These are phyloP conservation scores for Azolla pinnata DNA, from an alignment of 75 land plant genomes.

Conservation along the genomic window DNA sequence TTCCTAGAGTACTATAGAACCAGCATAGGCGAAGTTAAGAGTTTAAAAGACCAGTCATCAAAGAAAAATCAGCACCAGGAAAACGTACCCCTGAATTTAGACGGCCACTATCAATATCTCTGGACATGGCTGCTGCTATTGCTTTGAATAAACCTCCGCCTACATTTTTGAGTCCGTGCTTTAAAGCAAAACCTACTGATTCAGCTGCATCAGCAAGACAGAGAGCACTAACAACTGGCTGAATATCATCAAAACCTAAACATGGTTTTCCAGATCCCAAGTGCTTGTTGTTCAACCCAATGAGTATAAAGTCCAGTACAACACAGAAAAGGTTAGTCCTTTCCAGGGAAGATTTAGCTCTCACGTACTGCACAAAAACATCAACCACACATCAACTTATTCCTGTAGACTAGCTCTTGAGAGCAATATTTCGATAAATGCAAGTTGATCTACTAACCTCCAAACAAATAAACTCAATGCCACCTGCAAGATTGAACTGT, in stretches of 20 bases:
- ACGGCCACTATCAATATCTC: constrained; percentile 62
- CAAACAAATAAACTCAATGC: constrained; percentile 69
- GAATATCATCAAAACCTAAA: constrained; percentile 63
- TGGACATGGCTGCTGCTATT: constrained; percentile 46
- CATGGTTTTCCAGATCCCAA: constrained; percentile 31
- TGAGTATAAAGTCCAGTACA: constrained; percentile 67
- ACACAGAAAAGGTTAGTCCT: constrained; percentile 66
- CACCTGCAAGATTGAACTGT: constrained; percentile 74
- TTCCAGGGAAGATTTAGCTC: constrained; percentile 60
- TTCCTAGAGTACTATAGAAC: too few relatives aligned
- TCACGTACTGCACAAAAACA: constrained; percentile 64
- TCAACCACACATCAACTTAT: neutral
- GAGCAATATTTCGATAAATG: too few relatives aligned
- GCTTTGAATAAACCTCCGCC: constrained; percentile 61
- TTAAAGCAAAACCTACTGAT: constrained; percentile 67
- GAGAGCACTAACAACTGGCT: constrained; percentile 53
- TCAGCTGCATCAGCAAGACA: constrained; percentile 74
- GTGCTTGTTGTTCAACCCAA: constrained; percentile 41
- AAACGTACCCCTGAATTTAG: constrained; percentile 40
- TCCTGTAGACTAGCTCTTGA: neutral
- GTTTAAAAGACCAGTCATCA: too few relatives aligned
- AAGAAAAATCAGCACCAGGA: too few relatives aligned
- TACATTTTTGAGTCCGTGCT: constrained; percentile 66
- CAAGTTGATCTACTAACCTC: too few relatives aligned
- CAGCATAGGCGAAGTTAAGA: too few relatives aligned